Percentiles rank a stretch among this genome's conserved stretches.
Conservation (phyloP, 208 protist genomes). For the Trypanosoma avium region DNA sequence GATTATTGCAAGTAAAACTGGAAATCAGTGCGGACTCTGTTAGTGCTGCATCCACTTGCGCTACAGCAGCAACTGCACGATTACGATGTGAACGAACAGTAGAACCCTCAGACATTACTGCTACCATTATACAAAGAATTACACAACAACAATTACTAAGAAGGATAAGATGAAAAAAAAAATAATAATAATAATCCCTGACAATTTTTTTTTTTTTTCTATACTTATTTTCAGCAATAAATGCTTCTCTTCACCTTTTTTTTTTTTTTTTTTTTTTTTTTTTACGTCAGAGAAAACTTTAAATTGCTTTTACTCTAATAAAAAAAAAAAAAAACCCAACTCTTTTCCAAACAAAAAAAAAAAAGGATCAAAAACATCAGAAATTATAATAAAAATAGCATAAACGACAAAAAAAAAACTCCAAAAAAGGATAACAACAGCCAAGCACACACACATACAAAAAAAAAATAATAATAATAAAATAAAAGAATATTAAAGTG, state of each 20-base stretch:
- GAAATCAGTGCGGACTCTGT: conserved; percentile 33
- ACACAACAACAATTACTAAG: too few species aligned
- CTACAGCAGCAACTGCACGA: conserved; percentile 67
- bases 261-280: too few species aligned
- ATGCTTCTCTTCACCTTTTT: too few species aligned
- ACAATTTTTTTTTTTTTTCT: background rate
- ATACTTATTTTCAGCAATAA: too few species aligned
- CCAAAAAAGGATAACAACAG: background rate
- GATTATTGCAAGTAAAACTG: background rate
- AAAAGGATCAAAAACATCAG: too few species aligned
- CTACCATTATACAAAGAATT: background rate
- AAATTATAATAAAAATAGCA: background rate
- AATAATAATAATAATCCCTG: background rate
- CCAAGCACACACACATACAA: background rate
- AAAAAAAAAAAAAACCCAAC: too few species aligned
- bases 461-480: too few species aligned
- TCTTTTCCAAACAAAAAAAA: background rate
- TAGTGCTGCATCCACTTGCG: conserved; percentile 28
- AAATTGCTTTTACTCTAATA: too few species aligned
- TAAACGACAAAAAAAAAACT: background rate
- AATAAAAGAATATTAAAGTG: too few species aligned
- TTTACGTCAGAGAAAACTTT: too few species aligned
- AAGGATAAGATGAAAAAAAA: background rate
- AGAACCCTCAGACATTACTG: background rate
- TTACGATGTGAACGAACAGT: conserved; percentile 16